A percentile compares a stretch with the other conserved stretches of the same genome.
These are phyloP conservation scores for Populus davidiana DNA, from an alignment of 345 rosid genomes.

Conservation along the genomic window DNA sequence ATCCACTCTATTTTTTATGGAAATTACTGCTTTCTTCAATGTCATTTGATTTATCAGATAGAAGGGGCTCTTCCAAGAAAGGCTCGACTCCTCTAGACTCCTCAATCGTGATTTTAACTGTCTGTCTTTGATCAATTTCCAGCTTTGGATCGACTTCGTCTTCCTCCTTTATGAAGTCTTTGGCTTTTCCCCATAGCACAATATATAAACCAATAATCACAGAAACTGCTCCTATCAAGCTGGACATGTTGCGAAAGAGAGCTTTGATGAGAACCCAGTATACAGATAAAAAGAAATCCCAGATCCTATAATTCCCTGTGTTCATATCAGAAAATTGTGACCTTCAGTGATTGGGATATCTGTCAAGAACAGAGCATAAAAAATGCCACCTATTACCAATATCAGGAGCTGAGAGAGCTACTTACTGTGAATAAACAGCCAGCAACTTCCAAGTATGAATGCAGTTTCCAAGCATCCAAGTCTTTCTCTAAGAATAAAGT, in stretches of 20 bases:
- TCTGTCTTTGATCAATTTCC: constrained; percentile 17
- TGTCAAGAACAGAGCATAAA: background rate
- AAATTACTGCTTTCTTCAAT: background rate
- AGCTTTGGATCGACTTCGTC: constrained; percentile 19
- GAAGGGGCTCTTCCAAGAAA: constrained; percentile 50
- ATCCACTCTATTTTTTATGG: background rate
- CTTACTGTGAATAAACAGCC: constrained; percentile 47
- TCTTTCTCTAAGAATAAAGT: constrained; percentile 49
- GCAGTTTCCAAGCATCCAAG: constrained; percentile 45
- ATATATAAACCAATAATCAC: constrained; percentile 27
- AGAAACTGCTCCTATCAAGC: constrained; percentile 45
- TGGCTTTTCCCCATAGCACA: constrained; percentile 64
- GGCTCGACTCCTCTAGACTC: constrained; percentile 24
- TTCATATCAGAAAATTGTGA: background rate
- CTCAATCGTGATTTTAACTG: constrained; percentile 27
- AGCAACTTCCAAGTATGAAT: constrained; percentile 44
- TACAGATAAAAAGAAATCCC: constrained; percentile 26
- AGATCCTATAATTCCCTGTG: constrained; percentile 54
- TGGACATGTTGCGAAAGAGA: constrained; percentile 14
- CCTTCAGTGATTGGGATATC: background rate
- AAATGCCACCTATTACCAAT: background rate
- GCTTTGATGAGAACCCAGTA: background rate
- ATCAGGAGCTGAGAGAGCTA: background rate
- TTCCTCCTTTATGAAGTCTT: constrained; percentile 34
- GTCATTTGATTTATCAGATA: constrained; percentile 27